Evolutionary conservation across 345 rosid species (phyloP).

Genomic region (Ricinus communis): DNA sequence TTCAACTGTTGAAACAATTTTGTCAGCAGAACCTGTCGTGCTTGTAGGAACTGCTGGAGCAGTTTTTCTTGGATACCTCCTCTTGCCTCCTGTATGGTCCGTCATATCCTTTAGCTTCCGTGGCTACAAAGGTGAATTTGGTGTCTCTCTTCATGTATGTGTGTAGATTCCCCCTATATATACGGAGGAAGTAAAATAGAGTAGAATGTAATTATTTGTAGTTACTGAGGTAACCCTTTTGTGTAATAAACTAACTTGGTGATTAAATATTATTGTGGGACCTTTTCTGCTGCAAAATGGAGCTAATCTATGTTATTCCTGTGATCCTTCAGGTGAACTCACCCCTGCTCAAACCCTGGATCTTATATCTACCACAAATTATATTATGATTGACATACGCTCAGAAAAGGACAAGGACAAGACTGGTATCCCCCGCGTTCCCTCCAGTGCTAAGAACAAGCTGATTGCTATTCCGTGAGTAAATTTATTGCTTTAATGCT

Average conservation of each 20-base stretch:
- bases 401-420: constrained; percentile 92
- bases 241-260: neutral
- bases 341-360: constrained; percentile 90
- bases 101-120: constrained; percentile 64
- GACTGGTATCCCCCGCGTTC: constrained; percentile 89
- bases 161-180: neutral
- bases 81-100: constrained; percentile 82
- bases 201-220: too few species aligned
- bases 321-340: constrained; percentile 57
- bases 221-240: neutral
- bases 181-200: too few species aligned
- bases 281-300: neutral
- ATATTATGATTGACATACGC: constrained; percentile 76
- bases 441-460: constrained; percentile 78
- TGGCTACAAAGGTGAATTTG: constrained; percentile 75
- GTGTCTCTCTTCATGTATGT: neutral
- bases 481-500: constrained; percentile 8
- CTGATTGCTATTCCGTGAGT: constrained; percentile 83
- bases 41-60: constrained; percentile 73
- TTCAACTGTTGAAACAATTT: constrained; percentile 68
- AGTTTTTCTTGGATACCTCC: constrained; percentile 59
- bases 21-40: constrained; percentile 70
- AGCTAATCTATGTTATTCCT: constrained; percentile 7
- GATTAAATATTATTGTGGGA: neutral
- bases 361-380: constrained; percentile 47